Conservation (phyloP, 371 early-diverging fungal species). For the Conidiobolus incongruus region DNA sequence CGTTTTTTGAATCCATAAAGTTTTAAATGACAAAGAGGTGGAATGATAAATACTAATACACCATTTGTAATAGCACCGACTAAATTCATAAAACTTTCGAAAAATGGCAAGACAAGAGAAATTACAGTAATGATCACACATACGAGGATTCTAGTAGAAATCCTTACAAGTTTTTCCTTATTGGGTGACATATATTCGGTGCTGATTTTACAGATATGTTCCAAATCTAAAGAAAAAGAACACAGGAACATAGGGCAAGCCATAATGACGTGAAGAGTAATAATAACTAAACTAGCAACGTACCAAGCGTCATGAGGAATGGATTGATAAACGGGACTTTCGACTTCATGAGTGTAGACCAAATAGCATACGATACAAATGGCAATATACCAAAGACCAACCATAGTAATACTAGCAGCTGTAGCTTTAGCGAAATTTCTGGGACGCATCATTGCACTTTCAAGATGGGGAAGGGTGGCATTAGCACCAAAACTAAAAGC, state of each 20-base stretch:
- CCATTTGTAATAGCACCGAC: constrained; percentile 59
- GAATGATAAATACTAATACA: constrained; percentile 57
- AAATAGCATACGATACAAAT: constrained; percentile 58
- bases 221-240: constrained; percentile 48
- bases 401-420: constrained; percentile 36
- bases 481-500: constrained; percentile 60
- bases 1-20: constrained; percentile 28
- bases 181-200: not conserved
- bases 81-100: constrained; percentile 55
- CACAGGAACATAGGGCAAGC: constrained; percentile 61
- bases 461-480: constrained; percentile 28
- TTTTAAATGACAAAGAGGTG: constrained; percentile 50
- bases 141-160: constrained; percentile 27
- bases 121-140: constrained; percentile 20
- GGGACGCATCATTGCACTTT: constrained; percentile 24
- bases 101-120: constrained; percentile 49
- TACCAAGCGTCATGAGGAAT: constrained; percentile 9
- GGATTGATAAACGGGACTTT: constrained; percentile 45
- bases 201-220: constrained; percentile 22
- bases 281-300: constrained; percentile 20
- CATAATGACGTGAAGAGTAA: constrained; percentile 55
- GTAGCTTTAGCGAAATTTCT: constrained; percentile 44
- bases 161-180: constrained; percentile 28
- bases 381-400: constrained; percentile 43
- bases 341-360: constrained; percentile 36